A percentile compares a stretch with the other conserved stretches of the same genome.
These are phyloP conservation scores for Dactylorhiza incarnata DNA, from an alignment of 106 monocot genomes.

Conservation along the genomic window DNA sequence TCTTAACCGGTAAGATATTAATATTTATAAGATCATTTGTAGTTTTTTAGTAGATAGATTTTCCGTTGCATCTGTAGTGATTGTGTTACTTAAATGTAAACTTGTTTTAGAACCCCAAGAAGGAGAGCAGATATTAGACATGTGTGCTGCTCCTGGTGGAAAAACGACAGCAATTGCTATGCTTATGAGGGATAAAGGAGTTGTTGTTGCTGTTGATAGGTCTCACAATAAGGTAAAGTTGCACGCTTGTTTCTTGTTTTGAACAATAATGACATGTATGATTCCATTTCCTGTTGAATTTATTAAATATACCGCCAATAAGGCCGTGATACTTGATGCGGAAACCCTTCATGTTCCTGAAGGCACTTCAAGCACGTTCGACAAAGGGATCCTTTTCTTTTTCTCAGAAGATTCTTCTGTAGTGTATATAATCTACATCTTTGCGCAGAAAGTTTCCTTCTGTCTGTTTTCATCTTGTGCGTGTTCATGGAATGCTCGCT, in stretches of 20 bases:
- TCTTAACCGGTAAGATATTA: background rate
- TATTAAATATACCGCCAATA: background rate
- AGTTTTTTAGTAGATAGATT: conserved; percentile 4
- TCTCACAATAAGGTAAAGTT: conserved; percentile 88
- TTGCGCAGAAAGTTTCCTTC: too few relatives aligned
- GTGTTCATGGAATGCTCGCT: too few relatives aligned
- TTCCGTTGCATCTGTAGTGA: background rate
- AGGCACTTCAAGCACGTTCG: background rate
- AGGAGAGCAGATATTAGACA: conserved; percentile 90
- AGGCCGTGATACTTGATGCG: background rate
- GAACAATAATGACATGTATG: background rate
- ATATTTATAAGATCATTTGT: background rate
- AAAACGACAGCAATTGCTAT: conserved; percentile 99
- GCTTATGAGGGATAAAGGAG: conserved; percentile 86
- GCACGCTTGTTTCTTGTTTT: background rate
- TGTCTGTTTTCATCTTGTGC: too few relatives aligned
- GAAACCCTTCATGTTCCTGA: background rate
- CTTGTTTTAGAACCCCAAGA: conserved; percentile 67
- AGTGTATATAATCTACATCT: background rate
- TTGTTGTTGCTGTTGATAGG: conserved; percentile 84
- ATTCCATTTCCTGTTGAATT: background rate
- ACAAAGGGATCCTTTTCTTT: background rate
- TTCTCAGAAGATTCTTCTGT: background rate
- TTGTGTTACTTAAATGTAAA: background rate
- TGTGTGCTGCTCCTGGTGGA: conserved; percentile 99